Evolutionary conservation across 1,139 yeast species (phyloP).

Genomic region (Saccharomycopsis hybrid): DNA sequence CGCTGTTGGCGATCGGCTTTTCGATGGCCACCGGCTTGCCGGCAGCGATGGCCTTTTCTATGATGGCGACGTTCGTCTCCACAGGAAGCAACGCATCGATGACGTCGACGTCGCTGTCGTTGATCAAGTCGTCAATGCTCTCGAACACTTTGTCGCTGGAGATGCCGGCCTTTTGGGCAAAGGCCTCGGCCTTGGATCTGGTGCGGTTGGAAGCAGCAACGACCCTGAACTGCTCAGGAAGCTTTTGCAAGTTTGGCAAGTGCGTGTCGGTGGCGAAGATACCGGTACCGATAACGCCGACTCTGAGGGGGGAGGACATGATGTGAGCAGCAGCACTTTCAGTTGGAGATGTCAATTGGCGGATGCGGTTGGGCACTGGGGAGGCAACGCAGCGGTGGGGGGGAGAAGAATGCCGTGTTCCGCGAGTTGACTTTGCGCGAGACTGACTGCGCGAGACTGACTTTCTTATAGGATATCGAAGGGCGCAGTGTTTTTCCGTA

Average conservation of each 20-base stretch:
- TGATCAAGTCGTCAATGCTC: conserved; percentile 55
- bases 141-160: conserved; percentile 51
- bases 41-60: conserved; percentile 52
- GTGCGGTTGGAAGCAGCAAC: conserved; percentile 78
- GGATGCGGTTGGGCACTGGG: too few species aligned
- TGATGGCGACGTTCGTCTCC: conserved; percentile 63
- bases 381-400: too few species aligned
- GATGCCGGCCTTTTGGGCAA: conserved; percentile 60
- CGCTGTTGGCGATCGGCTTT: conserved; percentile 85
- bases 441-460: too few species aligned
- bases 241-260: conserved; percentile 60
- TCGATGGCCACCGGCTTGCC: conserved; percentile 77
- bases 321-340: too few species aligned
- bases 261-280: conserved; percentile 83
- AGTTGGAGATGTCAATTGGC: too few species aligned
- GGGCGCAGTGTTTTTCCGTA: too few species aligned
- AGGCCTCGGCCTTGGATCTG: conserved; percentile 67
- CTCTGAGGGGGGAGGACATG: too few species aligned
- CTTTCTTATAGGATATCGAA: too few species aligned
- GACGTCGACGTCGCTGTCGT: conserved; percentile 59
- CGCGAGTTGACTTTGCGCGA: too few species aligned
- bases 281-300: conserved; percentile 87
- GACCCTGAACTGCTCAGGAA: conserved; percentile 38
- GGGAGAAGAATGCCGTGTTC: too few species aligned
- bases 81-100: conserved; percentile 86